phyloP scores from a whole-genome alignment of 345 rosid genomes.

The Heritiera fomes region DNA sequence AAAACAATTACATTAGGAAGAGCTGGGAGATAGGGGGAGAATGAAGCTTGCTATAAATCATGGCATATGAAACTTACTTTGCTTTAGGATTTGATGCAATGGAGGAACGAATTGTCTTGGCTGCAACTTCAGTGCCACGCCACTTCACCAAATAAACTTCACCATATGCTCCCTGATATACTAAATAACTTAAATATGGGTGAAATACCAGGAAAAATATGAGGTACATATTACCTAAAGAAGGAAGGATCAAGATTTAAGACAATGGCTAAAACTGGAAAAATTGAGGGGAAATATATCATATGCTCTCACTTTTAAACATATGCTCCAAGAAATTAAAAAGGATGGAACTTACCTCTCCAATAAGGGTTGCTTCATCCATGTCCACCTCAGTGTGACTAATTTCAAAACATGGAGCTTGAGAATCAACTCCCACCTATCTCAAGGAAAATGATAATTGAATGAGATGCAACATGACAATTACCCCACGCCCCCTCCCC shows the following conservation, averaged over 20 bases:
- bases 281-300: background rate
- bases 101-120: conserved; percentile 66
- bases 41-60: background rate
- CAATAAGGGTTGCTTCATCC: conserved; percentile 49
- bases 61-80: conserved; percentile 41
- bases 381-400: conserved; percentile 45
- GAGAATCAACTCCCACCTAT: conserved; percentile 60
- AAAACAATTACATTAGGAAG: background rate
- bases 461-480: background rate
- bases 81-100: conserved; percentile 63
- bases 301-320: background rate
- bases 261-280: background rate
- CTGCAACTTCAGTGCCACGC: conserved; percentile 69
- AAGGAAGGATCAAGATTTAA: background rate
- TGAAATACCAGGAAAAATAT: conserved; percentile 8
- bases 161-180: conserved; percentile 56
- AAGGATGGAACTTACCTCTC: conserved; percentile 46
- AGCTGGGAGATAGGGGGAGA: background rate
- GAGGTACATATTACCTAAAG: background rate
- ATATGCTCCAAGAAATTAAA: conserved; percentile 19
- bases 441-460: conserved; percentile 21
- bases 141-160: conserved; percentile 65
- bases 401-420: conserved; percentile 47
- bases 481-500: background rate
- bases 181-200: conserved; percentile 12